A percentile compares a stretch with the other conserved stretches of the same genome.
phyloP scores from a whole-genome alignment of 768 basidiomycete species.

The Lyophyllum shimeji region DNA sequence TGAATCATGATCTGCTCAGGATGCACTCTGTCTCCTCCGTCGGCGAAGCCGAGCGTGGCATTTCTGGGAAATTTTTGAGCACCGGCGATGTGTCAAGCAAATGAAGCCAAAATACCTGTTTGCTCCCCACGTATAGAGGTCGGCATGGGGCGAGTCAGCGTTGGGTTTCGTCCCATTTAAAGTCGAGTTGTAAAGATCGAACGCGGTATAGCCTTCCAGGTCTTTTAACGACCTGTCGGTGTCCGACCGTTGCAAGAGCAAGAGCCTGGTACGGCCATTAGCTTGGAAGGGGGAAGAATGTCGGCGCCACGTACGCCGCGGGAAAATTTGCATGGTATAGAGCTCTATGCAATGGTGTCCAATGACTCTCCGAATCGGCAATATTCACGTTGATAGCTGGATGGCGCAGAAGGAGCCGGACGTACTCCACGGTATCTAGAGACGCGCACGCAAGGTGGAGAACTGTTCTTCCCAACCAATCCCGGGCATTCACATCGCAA shows the following conservation, averaged over 20 bases:
- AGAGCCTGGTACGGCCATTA: conserved; percentile 41
- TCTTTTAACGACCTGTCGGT: conserved; percentile 76
- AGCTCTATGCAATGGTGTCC: conserved; percentile 90
- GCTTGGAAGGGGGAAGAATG: not conserved
- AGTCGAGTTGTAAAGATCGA: conserved; percentile 92
- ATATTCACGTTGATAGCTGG: conserved; percentile 78
- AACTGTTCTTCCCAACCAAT: conserved; percentile 71
- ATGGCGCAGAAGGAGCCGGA: conserved; percentile 72
- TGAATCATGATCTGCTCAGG: conserved; percentile 75
- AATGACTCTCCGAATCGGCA: conserved; percentile 80
- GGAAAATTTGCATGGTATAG: conserved; percentile 78
- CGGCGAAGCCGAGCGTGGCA: conserved; percentile 83
- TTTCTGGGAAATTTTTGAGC: conserved; percentile 48
- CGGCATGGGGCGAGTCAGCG: conserved; percentile 37
- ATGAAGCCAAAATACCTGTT: conserved; percentile 54
- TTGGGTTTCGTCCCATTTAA: conserved; percentile 69
- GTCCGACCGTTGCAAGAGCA: conserved; percentile 75
- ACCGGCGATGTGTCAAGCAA: not conserved
- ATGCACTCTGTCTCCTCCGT: conserved; percentile 71
- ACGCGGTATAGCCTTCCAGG: conserved; percentile 85
- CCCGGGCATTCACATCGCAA: conserved; percentile 66
- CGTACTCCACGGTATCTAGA: conserved; percentile 72
- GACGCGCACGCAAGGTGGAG: conserved; percentile 80
- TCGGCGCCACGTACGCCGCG: conserved; percentile 49
- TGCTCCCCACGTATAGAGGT: conserved; percentile 86